Base-by-base conservation (phyloP, 106 monocot species). In the Dendrobium huoshanense region DNA sequence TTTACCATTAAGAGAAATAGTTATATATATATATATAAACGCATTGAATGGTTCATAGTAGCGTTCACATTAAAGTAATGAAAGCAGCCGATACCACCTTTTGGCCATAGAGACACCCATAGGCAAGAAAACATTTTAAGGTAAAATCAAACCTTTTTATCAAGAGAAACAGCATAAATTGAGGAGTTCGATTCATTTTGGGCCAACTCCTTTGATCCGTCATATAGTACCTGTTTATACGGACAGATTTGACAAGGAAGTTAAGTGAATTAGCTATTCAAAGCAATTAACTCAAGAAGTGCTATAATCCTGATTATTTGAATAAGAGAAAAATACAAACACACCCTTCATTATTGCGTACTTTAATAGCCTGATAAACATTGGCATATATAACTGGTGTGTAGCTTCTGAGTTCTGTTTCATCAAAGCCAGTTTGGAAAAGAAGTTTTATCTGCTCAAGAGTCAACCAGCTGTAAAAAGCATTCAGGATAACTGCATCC, bases 331-430 rank as follows among this genome's bases (percentile, higher is more conserved):
- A 90, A 81, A 93, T 76, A 90, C 83, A 93, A 82, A 93, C 92
- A 94, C 92, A 91, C 94, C 89, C 86, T 86, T 84, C 78, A 85
- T 77, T 85, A 91, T 86, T 89, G 87, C 96, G 76, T 98, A 98
- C 97, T 94, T 98, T 98, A 85, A 98, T 94, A 86, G 97, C 92
- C 90, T 98, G 97, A 89, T 85, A 94, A n/a, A 94, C 92, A 75
- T 98, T 98, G 73, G 94, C 97, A 94, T 94, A 86, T 45, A 98
- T 84, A 79, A 98, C 97, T 85, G 94, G 82, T 84, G 83, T 88
- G 68, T 91, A 98, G 77, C 90, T 98, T 85, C 83, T 86, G 42
- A 98, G 91, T 80, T 98, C 97, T n/a, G 89, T 83, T 81, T 94
- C 97, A 84, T 89, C 90, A 87, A 98, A 98, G 70, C 92, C 97